Evolutionary conservation across 2,329 filamentous ascomycete species (phyloP).

Genomic region (Lomentospora prolificans): DNA sequence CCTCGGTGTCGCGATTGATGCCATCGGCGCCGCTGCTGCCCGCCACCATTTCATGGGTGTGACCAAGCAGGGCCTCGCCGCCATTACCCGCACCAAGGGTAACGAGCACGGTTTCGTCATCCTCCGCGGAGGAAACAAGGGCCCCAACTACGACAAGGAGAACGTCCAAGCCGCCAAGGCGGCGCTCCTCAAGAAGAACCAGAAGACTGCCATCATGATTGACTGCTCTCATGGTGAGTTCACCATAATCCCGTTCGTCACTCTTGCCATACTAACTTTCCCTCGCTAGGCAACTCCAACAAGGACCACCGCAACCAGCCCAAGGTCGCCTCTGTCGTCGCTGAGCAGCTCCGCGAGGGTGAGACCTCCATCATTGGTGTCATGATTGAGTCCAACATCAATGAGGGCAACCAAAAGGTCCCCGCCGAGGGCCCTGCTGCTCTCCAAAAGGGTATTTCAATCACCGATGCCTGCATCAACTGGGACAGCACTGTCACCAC

Average conservation of each 20-base stretch:
- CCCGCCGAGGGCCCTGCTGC: conserved; percentile 75
- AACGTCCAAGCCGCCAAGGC: conserved; percentile 78
- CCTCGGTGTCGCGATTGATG: conserved; percentile 83
- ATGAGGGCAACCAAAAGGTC: conserved; percentile 89
- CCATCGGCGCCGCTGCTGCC: conserved; percentile 83
- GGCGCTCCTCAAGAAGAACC: conserved; percentile 62
- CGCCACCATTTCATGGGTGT: conserved; percentile 96
- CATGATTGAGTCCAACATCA: conserved; percentile 98
- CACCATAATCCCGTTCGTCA: background rate
- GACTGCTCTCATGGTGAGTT: conserved; percentile 75
- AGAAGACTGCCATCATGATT: conserved; percentile 79
- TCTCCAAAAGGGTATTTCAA: conserved; percentile 88
- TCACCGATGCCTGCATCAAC: conserved; percentile 93
- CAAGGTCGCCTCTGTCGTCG: conserved; percentile 74
- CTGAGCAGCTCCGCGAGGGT: conserved; percentile 74
- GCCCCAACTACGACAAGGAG: conserved; percentile 84
- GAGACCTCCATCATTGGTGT: conserved; percentile 89
- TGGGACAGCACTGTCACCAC: conserved; percentile 80
- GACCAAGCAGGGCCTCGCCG: conserved; percentile 89
- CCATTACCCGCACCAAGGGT: conserved; percentile 86
- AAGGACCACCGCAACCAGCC: conserved; percentile 98
- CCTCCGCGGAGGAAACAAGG: conserved; percentile 81
- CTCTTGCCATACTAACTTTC: background rate
- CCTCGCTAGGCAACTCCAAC: conserved; percentile 58
- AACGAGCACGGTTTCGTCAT: conserved; percentile 98